Evolutionary conservation across 768 basidiomycete genomes (phyloP), one percentile per base, ranked within the genome.

Genomic region (Grammothele lineata): DNA sequence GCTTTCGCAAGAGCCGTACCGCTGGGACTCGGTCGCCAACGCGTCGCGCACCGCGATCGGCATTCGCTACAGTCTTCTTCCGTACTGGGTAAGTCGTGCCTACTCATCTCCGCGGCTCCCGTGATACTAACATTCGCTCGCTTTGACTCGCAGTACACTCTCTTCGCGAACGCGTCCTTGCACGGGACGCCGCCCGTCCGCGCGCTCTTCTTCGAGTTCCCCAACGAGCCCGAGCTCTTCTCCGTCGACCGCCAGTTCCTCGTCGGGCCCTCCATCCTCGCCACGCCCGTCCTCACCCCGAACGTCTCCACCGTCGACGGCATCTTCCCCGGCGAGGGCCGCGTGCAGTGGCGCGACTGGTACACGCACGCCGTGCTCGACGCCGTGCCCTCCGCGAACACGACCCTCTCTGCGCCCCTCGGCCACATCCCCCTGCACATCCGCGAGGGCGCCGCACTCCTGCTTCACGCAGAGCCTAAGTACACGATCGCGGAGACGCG

Each of bases 171-270:
- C 45, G 71, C 84, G 4, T 85, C 85, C 5, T 68, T 66, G 3
- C 58, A 61, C 27, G 87, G 86, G 2, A 80, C 85, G 3, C 87
- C 88, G 4, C 83, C 83, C 10, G 67, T 91, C 32, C 79, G 81
- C 30, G 82, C 89, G 5, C 70, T 90, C 25, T 88, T 87, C 73
- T 89, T 76, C 57, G 83, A 89, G 60, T 90, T 87, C 69, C 83
- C 84, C 0, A 66, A 83, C 34, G 80, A 87, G 51, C 75, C 80
- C 0, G 81, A 83, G 50, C 62, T 83, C 2, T 82, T 83, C 48
- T 66, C 64, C 22, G 64, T 85, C 10, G 81, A 85, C 55, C 63
- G 69, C 19, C 89, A 92, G 61, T 92, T 85, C 70, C 57, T 91
- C 55, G 64, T 91, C 33, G 88, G 89, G 12, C 48, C 72, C 15